phyloP scores from a whole-genome alignment of 225 moss, liverwort and hornwort species.

The Rhytidiadelphus loreus region DNA sequence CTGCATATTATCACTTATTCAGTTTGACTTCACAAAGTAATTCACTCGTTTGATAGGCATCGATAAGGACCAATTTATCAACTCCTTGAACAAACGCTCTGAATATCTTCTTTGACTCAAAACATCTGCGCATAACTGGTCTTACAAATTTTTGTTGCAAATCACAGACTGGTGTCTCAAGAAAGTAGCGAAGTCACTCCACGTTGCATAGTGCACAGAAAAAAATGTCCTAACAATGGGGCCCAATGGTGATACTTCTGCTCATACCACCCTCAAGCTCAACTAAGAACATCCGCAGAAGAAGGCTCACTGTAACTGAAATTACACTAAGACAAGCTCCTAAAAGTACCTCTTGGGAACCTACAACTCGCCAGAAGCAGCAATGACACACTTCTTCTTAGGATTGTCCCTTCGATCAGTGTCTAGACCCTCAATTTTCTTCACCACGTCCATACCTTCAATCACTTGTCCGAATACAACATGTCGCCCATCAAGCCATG shows the following conservation, averaged over 20 bases:
- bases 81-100: not conserved
- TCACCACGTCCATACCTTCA: constrained; percentile 65
- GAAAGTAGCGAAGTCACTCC: not conserved
- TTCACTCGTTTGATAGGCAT: not conserved
- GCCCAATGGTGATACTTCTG: not conserved
- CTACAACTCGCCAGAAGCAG: constrained; percentile 59
- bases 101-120: not conserved
- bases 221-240: not conserved
- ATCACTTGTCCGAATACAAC: constrained; percentile 94
- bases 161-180: not conserved
- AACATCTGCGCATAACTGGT: not conserved
- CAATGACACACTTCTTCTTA: constrained; percentile 42
- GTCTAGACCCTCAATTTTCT: constrained; percentile 35
- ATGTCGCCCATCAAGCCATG: constrained; percentile 70
- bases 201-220: not conserved
- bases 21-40: not conserved
- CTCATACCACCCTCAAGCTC: not conserved
- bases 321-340: not conserved
- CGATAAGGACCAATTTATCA: not conserved
- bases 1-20: not conserved
- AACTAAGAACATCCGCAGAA: not conserved
- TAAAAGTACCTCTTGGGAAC: not conserved
- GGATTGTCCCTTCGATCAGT: constrained; percentile 68
- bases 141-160: not conserved
- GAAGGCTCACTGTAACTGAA: not conserved